A percentile compares a stretch with the other conserved stretches of the same genome.
Evolutionary conservation across 768 basidiomycete genomes (phyloP).

Genomic region (Tylopilus felleus): DNA sequence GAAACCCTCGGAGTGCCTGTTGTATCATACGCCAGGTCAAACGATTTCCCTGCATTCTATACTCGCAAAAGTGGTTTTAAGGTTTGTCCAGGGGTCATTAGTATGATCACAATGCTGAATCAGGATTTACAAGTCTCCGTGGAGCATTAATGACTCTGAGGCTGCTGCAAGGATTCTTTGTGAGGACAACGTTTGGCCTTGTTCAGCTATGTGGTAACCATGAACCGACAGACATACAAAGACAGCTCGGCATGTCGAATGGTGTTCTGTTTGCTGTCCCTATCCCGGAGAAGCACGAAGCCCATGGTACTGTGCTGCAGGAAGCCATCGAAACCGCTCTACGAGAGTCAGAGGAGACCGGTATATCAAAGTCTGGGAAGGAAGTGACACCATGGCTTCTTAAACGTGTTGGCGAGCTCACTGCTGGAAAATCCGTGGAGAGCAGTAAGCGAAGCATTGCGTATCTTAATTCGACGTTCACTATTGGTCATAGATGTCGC

Average conservation of each 20-base stretch:
- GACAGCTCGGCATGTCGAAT: slow-evolving; percentile 67
- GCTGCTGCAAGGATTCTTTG: slow-evolving; percentile 74
- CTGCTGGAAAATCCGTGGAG: slow-evolving; percentile 66
- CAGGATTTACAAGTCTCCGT: slow-evolving; percentile 61
- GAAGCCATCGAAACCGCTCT: slow-evolving; percentile 81
- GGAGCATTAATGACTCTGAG: slow-evolving; percentile 60
- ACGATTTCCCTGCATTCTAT: slow-evolving; percentile 95
- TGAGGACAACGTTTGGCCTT: slow-evolving; percentile 36
- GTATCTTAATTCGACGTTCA: slow-evolving; percentile 1
- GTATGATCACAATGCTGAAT: neutral
- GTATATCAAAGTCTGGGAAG: slow-evolving; percentile 78
- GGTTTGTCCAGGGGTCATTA: slow-evolving; percentile 28
- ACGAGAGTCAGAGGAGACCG: slow-evolving; percentile 74
- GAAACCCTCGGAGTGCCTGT: slow-evolving; percentile 96
- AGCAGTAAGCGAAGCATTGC: slow-evolving; percentile 49
- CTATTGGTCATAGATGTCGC: slow-evolving; percentile 62
- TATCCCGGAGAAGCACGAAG: slow-evolving; percentile 76
- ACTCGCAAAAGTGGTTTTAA: slow-evolving; percentile 77
- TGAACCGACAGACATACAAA: slow-evolving; percentile 54
- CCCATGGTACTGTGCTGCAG: slow-evolving; percentile 66
- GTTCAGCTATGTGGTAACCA: neutral
- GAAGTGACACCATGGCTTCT: slow-evolving; percentile 95
- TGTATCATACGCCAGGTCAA: slow-evolving; percentile 65
- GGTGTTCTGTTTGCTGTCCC: slow-evolving; percentile 86
- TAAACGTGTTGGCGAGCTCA: slow-evolving; percentile 76